Base-by-base conservation (phyloP, 805 yeast species). In the Candida boleticola region DNA sequence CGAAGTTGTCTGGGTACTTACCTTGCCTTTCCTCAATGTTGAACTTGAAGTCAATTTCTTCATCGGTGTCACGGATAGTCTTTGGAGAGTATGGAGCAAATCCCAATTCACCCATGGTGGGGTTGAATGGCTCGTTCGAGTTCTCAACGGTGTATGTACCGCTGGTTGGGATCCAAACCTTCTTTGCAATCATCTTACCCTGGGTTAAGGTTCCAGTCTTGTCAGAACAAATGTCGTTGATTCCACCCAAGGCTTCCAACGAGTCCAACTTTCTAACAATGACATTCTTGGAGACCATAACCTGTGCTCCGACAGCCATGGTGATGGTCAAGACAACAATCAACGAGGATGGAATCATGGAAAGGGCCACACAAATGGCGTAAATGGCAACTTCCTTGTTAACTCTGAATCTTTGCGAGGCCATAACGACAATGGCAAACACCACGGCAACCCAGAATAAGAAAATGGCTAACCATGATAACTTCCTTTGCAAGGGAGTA, bases 391-490 rank as follows among this genome's bases (percentile, higher is more conserved):
- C 93, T 51, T 87, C 89, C 43, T 73, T 77, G 50, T 79, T 81
- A n/a, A 88, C 95, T 10, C 67, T 54, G 61, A 87, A 81, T 46
- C 76, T 76, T 63, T 88, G 95, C 7, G 93, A 79, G 2, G 82
- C 95, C 95, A 88, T 84, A 3, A 86, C 95, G 16, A 89, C 79
- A 43, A 89, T 81, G 1, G 96, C 96, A 56, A 87, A 83, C 1
- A 89, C 51, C n/a, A 88, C 93, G 4, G 96, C 96, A 36, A 88
- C 66, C 52, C 73, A 71, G 50, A 88, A 87, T 36, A 89, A 69
- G 33, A 76, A 59, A 39, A 87, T 77, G 3, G 96, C 95, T 41
- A 89, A 70, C 73, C 83, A 80, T 1, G 96, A 80, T 41, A 89
- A 71, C 52, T 79, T 80, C 48, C 85, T 74, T 49, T 84, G 90